These are phyloP conservation scores for Platanus orientalis DNA, from an alignment of 164 flowering plant species.

Conservation along the genomic window DNA sequence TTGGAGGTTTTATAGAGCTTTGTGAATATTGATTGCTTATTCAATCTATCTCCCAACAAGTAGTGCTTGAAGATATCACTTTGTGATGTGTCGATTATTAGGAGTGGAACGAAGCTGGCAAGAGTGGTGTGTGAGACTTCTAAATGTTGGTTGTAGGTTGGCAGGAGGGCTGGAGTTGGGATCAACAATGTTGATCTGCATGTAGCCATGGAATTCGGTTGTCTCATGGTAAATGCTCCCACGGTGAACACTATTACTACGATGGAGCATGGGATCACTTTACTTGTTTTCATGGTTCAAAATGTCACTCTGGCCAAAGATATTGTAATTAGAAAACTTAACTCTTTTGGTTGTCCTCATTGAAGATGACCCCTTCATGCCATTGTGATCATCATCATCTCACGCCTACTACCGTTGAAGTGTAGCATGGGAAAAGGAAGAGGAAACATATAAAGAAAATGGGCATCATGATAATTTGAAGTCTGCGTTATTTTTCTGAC, in stretches of 20 bases:
- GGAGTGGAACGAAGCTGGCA: slow-evolving; percentile 91
- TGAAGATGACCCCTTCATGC: slow-evolving; percentile 41
- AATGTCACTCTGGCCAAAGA: slow-evolving; percentile 88
- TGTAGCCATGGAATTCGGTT: slow-evolving; percentile 89
- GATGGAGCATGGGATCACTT: slow-evolving; percentile 93
- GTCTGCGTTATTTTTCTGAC: too few species aligned
- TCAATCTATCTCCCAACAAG: slow-evolving; percentile 57
- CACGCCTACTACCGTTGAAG: too few species aligned
- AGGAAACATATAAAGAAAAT: too few species aligned
- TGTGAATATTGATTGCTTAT: slow-evolving; percentile 65
- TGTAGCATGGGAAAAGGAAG: too few species aligned
- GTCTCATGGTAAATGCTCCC: slow-evolving; percentile 92
- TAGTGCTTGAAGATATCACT: slow-evolving; percentile 55
- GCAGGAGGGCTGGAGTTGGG: slow-evolving; percentile 95
- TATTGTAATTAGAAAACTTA: too few species aligned
- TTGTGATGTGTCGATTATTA: slow-evolving; percentile 79
- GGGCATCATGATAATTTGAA: too few species aligned
- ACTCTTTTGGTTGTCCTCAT: slow-evolving; percentile 85
- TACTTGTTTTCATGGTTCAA: slow-evolving; percentile 75
- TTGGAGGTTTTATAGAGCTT: slow-evolving; percentile 48
- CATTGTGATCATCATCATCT: too few species aligned
- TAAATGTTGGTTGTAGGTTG: slow-evolving; percentile 75
- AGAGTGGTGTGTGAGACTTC: slow-evolving; percentile 78
- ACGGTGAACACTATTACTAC: slow-evolving; percentile 95
- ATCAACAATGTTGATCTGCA: slow-evolving; percentile 94